Percentiles rank a stretch among this genome's conserved stretches.
These are phyloP conservation scores for Fusarium concolor DNA, from an alignment of 2,329 filamentous ascomycete genomes.

Conservation along the genomic window DNA sequence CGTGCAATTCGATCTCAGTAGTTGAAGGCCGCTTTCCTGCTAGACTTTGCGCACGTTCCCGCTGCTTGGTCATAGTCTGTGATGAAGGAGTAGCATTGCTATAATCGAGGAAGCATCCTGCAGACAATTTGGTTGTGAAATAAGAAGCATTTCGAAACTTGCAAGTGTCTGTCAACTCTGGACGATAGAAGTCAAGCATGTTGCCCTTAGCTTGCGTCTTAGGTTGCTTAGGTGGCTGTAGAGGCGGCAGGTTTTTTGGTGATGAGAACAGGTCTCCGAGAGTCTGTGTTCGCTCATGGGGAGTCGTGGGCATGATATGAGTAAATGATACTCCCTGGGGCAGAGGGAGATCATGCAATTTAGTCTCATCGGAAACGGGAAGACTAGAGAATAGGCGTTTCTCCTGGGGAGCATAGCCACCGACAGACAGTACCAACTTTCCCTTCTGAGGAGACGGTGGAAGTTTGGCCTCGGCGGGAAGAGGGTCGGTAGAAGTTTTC, in stretches of 20 bases:
- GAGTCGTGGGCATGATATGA: conserved; percentile 50
- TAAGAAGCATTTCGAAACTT: conserved; percentile 69
- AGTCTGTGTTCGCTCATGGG: conserved; percentile 66
- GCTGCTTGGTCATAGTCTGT: conserved; percentile 70
- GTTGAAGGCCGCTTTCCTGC: conserved; percentile 68
- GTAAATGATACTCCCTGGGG: conserved; percentile 76
- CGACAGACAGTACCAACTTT: conserved; percentile 77
- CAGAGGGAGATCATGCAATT: conserved; percentile 62
- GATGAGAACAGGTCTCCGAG: conserved; percentile 81
- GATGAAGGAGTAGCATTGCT: conserved; percentile 70
- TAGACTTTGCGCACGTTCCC: conserved; percentile 77
- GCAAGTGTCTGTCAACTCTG: conserved; percentile 66
- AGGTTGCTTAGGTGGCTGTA: conserved; percentile 78
- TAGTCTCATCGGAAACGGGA: conserved; percentile 53
- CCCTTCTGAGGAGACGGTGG: conserved; percentile 56
- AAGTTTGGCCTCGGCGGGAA: conserved; percentile 55
- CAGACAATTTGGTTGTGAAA: conserved; percentile 72
- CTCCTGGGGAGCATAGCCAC: conserved; percentile 78
- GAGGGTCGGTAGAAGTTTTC: conserved; percentile 51
- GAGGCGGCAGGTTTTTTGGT: conserved; percentile 70
- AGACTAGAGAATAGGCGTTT: conserved; percentile 90
- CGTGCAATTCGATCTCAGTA: conserved; percentile 69
- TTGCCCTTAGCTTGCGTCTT: conserved; percentile 76
- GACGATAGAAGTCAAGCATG: conserved; percentile 64
- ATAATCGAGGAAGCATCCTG: conserved; percentile 78